Conservation (phyloP, 2,329 filamentous ascomycete species). For the Metarhizium robertsii region DNA sequence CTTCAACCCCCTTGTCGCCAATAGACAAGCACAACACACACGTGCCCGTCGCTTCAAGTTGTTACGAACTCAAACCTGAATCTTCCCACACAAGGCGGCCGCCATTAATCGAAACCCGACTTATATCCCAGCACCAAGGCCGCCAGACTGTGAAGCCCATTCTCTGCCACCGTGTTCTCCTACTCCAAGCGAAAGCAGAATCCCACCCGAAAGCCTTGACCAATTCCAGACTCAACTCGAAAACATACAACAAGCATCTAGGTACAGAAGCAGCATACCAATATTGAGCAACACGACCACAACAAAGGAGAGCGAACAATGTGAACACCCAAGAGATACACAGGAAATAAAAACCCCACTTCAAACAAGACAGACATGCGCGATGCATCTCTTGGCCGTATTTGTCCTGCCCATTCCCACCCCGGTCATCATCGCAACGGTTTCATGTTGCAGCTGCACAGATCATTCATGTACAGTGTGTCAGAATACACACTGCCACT, state of each 20-base stretch:
- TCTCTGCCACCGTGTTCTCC: background rate
- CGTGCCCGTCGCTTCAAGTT: background rate
- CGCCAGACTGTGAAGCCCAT: background rate
- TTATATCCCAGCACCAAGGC: background rate
- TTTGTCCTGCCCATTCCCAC: background rate
- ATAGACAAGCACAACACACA: background rate
- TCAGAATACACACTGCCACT: background rate
- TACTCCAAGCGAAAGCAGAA: background rate
- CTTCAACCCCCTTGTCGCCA: background rate
- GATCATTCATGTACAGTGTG: background rate
- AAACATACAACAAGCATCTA: constrained; percentile 5
- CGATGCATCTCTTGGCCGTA: background rate
- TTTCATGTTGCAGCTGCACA: background rate
- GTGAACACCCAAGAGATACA: constrained; percentile 1
- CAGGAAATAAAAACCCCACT: background rate
- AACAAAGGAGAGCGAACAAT: background rate
- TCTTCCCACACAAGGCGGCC: background rate
- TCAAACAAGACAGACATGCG: background rate
- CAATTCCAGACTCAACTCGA: background rate
- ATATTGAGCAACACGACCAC: background rate
- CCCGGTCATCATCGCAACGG: background rate
- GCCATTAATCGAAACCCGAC: background rate
- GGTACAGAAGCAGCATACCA: background rate
- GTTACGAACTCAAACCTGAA: background rate
- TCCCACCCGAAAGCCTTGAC: background rate